These are phyloP conservation scores for Aspergillus intermedius DNA, from an alignment of 2,329 filamentous ascomycete species.

Conservation along the genomic window DNA sequence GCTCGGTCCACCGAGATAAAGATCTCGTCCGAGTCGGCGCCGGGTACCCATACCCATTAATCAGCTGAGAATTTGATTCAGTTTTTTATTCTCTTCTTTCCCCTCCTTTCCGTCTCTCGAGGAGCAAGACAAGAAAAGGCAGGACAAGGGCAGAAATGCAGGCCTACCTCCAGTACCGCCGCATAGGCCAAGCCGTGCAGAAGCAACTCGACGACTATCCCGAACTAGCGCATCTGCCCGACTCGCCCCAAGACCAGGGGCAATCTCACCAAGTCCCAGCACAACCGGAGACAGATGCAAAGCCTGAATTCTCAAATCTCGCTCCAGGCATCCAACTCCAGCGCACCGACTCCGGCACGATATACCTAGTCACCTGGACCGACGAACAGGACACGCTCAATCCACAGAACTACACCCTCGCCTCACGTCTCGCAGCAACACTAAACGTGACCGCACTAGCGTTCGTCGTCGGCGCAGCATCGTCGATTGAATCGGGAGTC, in stretches of 20 bases:
- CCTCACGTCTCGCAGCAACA: conserved; percentile 33
- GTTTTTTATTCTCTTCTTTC: background rate
- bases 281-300: background rate
- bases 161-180: conserved; percentile 20
- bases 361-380: conserved; percentile 40
- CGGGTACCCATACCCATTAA: background rate
- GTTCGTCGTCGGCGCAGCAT: conserved; percentile 46
- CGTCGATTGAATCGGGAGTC: conserved; percentile 48
- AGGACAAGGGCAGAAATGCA: conserved; percentile 9
- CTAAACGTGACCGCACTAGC: conserved; percentile 43
- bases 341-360: conserved; percentile 3
- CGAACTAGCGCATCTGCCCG: background rate
- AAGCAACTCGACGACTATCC: conserved; percentile 9
- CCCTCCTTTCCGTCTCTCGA: background rate
- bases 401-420: conserved; percentile 34
- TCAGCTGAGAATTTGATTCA: background rate
- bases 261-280: background rate
- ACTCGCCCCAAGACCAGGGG: conserved; percentile 1
- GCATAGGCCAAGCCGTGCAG: conserved; percentile 13
- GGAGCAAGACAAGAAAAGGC: too few species aligned
- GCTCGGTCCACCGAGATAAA: background rate
- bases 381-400: conserved; percentile 31
- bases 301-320: background rate
- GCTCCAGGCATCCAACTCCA: conserved; percentile 9
- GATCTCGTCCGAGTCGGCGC: background rate